Conservation (phyloP, 1,139 yeast species). For the Zygotorulaspora mrakii region DNA sequence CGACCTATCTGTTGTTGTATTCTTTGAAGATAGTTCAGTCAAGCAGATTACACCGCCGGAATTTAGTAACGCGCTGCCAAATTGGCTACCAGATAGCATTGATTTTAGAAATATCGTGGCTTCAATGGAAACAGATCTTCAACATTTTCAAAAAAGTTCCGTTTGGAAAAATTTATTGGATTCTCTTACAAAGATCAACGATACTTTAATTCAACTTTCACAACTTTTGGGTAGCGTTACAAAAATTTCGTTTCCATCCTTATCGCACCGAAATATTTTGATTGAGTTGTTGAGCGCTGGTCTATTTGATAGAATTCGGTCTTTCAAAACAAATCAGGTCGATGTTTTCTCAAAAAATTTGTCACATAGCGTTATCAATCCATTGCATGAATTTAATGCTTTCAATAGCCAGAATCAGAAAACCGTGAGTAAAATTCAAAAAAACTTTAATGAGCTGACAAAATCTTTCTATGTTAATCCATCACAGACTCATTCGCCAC, state of each 20-base stretch:
- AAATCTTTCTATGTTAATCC: slow-evolving; percentile 7
- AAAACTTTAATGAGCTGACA: slow-evolving; percentile 9
- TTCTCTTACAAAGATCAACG: slow-evolving; percentile 6
- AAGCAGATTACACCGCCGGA: neutral
- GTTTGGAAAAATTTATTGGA: slow-evolving; percentile 8
- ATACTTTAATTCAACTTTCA: slow-evolving; percentile 3
- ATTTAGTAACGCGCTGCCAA: neutral
- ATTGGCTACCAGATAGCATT: slow-evolving; percentile 10
- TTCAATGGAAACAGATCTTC: slow-evolving; percentile 6
- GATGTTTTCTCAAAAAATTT: slow-evolving; percentile 3
- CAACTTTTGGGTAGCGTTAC: slow-evolving; percentile 1
- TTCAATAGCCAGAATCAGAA: slow-evolving; percentile 11
- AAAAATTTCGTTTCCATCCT: neutral
- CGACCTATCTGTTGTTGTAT: slow-evolving; percentile 3
- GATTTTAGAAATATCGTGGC: slow-evolving; percentile 6
- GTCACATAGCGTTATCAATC: slow-evolving; percentile 5
- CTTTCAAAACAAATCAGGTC: slow-evolving; percentile 1
- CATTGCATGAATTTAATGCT: slow-evolving; percentile 8
- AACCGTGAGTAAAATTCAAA: slow-evolving; percentile 7
- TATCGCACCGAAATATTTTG: slow-evolving; percentile 7
- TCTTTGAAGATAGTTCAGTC: slow-evolving; percentile 2
- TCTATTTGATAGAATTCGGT: slow-evolving; percentile 4
- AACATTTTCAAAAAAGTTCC: slow-evolving; percentile 5
- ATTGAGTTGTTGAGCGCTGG: slow-evolving; percentile 6
- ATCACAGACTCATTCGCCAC: slow-evolving; percentile 2